Evolutionary conservation across 768 basidiomycete species (phyloP).

Genomic region (Astraeus odoratus): DNA sequence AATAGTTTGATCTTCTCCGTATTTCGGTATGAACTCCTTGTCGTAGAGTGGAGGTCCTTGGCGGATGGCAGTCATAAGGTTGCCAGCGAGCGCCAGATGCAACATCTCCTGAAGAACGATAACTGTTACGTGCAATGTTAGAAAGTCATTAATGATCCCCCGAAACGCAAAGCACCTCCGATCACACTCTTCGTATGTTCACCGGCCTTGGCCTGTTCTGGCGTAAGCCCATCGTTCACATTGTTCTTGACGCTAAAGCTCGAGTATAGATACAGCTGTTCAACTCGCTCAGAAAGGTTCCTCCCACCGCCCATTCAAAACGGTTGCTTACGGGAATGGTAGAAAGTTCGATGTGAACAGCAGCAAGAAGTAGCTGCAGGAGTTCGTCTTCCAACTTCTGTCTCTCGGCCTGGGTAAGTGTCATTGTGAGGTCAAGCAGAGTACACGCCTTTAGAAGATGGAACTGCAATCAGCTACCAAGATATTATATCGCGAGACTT

Average conservation of each 20-base stretch:
- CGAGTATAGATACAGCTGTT: constrained; percentile 5
- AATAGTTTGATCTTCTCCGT: background rate
- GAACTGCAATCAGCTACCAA: too few relatives aligned
- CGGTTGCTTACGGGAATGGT: constrained; percentile 2
- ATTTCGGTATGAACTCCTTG: constrained; percentile 2
- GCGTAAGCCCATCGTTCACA: background rate
- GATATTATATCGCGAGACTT: too few relatives aligned
- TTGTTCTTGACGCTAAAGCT: constrained; percentile 2
- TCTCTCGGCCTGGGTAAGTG: background rate
- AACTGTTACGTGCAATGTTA: constrained; percentile 1
- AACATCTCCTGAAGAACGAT: constrained; percentile 16
- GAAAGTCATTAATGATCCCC: background rate
- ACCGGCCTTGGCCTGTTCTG: background rate
- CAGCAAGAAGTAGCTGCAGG: background rate
- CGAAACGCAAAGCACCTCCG: background rate
- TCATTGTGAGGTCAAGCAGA: background rate
- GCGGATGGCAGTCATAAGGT: constrained; percentile 9
- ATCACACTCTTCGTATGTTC: background rate
- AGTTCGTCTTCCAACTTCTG: background rate
- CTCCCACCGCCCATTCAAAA: background rate
- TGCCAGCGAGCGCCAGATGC: constrained; percentile 11
- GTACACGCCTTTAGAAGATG: too few relatives aligned
- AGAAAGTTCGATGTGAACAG: constrained; percentile 1
- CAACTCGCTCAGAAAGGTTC: background rate
- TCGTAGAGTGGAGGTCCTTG: constrained; percentile 5